Conservation (phyloP, 805 yeast species). For the Metschnikowia henanensis region DNA sequence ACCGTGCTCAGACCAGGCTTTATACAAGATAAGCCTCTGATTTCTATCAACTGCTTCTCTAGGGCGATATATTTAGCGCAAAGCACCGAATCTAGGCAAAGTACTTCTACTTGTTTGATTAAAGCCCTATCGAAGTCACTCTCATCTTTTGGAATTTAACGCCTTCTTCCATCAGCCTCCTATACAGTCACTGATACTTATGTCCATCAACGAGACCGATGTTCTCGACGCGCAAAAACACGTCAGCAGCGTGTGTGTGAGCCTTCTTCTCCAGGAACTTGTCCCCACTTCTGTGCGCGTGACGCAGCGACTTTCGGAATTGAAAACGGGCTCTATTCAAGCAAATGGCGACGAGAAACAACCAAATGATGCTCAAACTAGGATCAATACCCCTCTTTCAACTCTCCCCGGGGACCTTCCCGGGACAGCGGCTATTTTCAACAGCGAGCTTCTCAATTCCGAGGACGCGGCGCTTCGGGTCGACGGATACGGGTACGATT, state of each 20-base stretch:
- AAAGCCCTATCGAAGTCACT: no score
- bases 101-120: no score
- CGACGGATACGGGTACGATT: slow-evolving; percentile 67
- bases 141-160: no score
- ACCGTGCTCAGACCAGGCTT: no score
- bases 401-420: slow-evolving; percentile 34
- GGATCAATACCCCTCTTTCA: slow-evolving; percentile 29
- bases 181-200: not conserved
- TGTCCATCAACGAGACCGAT: slow-evolving; percentile 7
- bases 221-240: slow-evolving; percentile 21
- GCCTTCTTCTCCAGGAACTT: slow-evolving; percentile 70
- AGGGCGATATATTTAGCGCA: no score
- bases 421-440: slow-evolving; percentile 44
- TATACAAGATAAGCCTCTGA: no score
- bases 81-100: no score
- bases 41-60: no score
- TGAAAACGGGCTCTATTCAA: slow-evolving; percentile 1
- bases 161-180: not conserved
- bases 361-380: slow-evolving; percentile 21
- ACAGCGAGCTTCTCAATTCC: slow-evolving; percentile 31
- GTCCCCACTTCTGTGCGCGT: slow-evolving; percentile 72
- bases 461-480: slow-evolving; percentile 60
- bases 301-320: slow-evolving; percentile 42
- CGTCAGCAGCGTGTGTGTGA: slow-evolving; percentile 58
- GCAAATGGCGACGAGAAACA: not conserved